A percentile compares a stretch with the other conserved stretches of the same genome.
Evolutionary conservation across 2,329 filamentous ascomycete species (phyloP).

Genomic region (Escovopsis sp.): DNA sequence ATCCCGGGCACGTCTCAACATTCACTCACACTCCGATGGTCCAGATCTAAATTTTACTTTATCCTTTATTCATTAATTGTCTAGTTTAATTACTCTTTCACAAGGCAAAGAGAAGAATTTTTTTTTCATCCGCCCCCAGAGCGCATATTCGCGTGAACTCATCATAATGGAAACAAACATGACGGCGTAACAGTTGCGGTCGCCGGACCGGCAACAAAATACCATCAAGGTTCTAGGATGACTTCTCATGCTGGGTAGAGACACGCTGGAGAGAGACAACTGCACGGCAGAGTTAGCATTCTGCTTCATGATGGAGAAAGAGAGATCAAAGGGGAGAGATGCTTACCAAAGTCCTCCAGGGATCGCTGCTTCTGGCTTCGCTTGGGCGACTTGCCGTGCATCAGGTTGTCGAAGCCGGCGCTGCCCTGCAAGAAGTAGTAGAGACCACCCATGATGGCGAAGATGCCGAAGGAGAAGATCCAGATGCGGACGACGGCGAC

Average conservation of each 20-base stretch:
- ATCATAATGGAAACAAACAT: conserved; percentile 23
- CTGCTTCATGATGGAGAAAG: not conserved
- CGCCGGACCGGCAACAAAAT: no score
- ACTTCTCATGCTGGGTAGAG: conserved; percentile 85
- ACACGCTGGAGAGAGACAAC: conserved; percentile 82
- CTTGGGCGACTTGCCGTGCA: conserved; percentile 80
- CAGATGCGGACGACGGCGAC: conserved; percentile 78
- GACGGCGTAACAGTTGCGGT: conserved; percentile 5
- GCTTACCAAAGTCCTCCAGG: conserved; percentile 78
- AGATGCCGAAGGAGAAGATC: conserved; percentile 82
- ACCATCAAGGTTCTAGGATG: conserved; percentile 34
- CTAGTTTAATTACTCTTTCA: conserved; percentile 22
- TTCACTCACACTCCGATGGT: no score
- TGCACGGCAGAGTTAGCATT: conserved; percentile 37
- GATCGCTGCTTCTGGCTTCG: conserved; percentile 70
- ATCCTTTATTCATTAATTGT: conserved; percentile 31
- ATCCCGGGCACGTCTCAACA: no score
- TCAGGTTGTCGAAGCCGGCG: conserved; percentile 73
- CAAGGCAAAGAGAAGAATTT: conserved; percentile 18
- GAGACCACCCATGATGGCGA: conserved; percentile 64
- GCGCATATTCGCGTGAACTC: no score
- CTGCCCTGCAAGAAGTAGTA: conserved; percentile 69
- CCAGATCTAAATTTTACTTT: conserved; percentile 6
- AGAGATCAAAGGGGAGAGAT: not conserved
- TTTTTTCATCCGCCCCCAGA: conserved; percentile 16